Conservation (phyloP, 129 eudicot species). For the Lactuca sativa region DNA sequence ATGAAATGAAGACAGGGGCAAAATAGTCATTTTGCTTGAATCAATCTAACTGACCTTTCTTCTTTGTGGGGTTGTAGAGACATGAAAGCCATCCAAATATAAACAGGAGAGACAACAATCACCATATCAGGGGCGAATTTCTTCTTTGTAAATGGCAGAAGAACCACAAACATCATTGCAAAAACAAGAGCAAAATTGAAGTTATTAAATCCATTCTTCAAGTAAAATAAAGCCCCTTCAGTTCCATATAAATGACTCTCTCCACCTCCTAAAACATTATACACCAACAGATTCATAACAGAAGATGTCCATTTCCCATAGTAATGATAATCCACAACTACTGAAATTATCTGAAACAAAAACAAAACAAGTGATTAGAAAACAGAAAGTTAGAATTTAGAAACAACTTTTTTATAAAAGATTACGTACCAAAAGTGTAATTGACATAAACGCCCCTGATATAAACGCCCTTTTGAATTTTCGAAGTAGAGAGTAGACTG, state of each 20-base stretch:
- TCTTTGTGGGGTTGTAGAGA: conserved; percentile 99
- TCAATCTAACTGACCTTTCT: conserved; percentile 65
- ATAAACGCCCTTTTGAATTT: conserved; percentile 72
- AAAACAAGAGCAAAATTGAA: conserved; percentile 83
- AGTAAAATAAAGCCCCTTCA: conserved; percentile 83
- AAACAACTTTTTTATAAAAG: background rate
- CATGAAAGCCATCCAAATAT: conserved; percentile 97
- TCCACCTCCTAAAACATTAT: conserved; percentile 94
- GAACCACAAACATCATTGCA: conserved; percentile 74
- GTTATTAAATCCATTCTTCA: conserved; percentile 87
- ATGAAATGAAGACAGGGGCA: too few relatives aligned
- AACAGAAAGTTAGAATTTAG: background rate
- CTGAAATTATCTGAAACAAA: conserved; percentile 63
- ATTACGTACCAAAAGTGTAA: conserved; percentile 57
- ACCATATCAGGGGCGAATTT: conserved; percentile 78
- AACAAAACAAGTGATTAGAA: background rate
- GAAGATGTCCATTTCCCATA: conserved; percentile 94
- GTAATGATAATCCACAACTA: conserved; percentile 68
- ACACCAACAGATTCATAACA: conserved; percentile 74
- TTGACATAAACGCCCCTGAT: conserved; percentile 62
- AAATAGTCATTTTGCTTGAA: too few relatives aligned
- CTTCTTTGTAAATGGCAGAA: conserved; percentile 68
- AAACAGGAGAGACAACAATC: conserved; percentile 74
- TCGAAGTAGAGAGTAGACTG: conserved; percentile 64
- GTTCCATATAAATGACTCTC: conserved; percentile 96